Percentiles rank a stretch among this genome's conserved stretches.
phyloP scores from a whole-genome alignment of 805 yeast species.

The Metschnikowia henanensis region DNA sequence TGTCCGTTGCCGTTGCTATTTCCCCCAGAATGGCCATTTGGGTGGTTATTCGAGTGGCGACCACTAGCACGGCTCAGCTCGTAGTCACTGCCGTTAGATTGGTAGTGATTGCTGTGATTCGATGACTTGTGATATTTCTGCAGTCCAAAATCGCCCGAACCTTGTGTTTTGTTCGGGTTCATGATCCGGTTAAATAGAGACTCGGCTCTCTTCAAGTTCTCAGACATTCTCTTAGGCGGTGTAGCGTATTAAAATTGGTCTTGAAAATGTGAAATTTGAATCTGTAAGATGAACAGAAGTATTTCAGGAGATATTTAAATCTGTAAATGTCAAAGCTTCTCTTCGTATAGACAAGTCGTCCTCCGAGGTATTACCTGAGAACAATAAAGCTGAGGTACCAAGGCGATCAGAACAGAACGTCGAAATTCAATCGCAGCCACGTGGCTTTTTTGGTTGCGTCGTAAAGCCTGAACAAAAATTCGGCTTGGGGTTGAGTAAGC shows the following conservation, averaged over 20 bases:
- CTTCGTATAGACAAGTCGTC: too few relatives aligned
- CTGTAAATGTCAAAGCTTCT: too few relatives aligned
- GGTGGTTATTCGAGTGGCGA: conserved; percentile 9
- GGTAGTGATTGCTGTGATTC: conserved; percentile 2
- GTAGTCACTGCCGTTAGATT: conserved; percentile 5
- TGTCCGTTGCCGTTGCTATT: conserved; percentile 10
- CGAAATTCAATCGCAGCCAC: too few relatives aligned
- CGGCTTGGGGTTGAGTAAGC: too few relatives aligned
- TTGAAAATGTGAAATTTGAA: background rate
- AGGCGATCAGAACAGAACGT: too few relatives aligned
- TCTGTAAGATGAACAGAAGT: too few relatives aligned
- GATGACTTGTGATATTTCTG: conserved; percentile 8
- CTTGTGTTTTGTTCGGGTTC: conserved; percentile 33
- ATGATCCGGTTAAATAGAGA: conserved; percentile 46
- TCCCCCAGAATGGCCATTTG: conserved; percentile 11
- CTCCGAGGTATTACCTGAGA: too few relatives aligned
- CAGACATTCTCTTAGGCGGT: conserved; percentile 32
- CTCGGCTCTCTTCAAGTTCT: conserved; percentile 47
- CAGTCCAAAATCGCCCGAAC: conserved; percentile 1
- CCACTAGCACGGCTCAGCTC: conserved; percentile 9
- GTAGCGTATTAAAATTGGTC: background rate
- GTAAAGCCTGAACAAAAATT: too few relatives aligned
- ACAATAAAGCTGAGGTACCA: too few relatives aligned
- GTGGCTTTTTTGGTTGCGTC: too few relatives aligned
- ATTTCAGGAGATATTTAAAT: too few relatives aligned